A percentile compares a stretch with the other conserved stretches of the same genome.
These are phyloP conservation scores for Eutrema yunnanense DNA, from an alignment of 345 rosid species.

Conservation along the genomic window DNA sequence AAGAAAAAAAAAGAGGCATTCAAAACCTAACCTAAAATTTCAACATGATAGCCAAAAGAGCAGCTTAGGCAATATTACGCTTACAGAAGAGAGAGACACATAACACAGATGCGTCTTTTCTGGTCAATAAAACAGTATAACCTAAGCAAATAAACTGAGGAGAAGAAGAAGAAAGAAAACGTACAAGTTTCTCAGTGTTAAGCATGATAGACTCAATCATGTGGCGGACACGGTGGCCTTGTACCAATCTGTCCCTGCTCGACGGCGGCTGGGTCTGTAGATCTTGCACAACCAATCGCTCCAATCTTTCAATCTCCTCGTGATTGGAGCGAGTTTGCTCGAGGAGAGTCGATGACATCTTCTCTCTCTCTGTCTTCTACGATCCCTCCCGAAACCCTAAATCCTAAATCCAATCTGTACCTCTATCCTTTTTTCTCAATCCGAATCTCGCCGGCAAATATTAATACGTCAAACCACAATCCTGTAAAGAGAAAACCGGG, in stretches of 20 bases:
- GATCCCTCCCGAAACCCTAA: slow-evolving; percentile 17
- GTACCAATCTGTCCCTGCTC: slow-evolving; percentile 67
- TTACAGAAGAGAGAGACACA: not conserved
- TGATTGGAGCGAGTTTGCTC: slow-evolving; percentile 85
- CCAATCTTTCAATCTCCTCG: slow-evolving; percentile 84
- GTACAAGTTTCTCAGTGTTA: slow-evolving; percentile 68
- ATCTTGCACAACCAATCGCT: slow-evolving; percentile 84
- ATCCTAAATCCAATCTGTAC: not conserved
- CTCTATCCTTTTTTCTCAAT: not conserved
- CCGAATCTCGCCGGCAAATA: not conserved
- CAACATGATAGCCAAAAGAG: not conserved
- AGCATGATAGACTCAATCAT: slow-evolving; percentile 60
- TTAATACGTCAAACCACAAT: not conserved
- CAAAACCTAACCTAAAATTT: not conserved
- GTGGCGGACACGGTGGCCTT: slow-evolving; percentile 88
- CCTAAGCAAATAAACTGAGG: not conserved
- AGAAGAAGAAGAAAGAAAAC: not conserved
- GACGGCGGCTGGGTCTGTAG: slow-evolving; percentile 70
- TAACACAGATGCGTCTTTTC: not conserved
- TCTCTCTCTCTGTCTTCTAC: not conserved
- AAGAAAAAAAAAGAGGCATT: not conserved
- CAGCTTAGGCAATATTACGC: not conserved
- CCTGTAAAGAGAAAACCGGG: not conserved
- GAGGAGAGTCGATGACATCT: slow-evolving; percentile 88
- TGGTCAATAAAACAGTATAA: not conserved